Evolutionary conservation across 2,329 filamentous ascomycete species (phyloP).

Genomic region (Colletotrichum tamarilloi): DNA sequence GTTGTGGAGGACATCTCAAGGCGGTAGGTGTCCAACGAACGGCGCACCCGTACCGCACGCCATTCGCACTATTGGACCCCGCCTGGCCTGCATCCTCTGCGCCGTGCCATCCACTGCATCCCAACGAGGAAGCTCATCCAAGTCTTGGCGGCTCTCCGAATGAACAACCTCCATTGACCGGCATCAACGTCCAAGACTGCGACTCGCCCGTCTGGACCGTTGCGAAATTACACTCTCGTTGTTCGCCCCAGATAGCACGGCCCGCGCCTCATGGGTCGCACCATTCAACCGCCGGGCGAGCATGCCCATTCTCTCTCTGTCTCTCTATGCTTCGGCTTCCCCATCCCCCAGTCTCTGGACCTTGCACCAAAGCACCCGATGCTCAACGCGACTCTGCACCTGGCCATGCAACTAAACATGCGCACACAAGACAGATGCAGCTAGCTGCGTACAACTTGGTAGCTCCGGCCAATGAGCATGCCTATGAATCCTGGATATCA

Average conservation of each 20-base stretch:
- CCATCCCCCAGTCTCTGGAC: background rate
- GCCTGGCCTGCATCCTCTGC: constrained; percentile 15
- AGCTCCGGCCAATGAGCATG: background rate
- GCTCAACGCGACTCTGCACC: background rate
- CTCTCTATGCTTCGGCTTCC: background rate
- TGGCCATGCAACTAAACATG: constrained; percentile 9
- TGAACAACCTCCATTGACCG: background rate
- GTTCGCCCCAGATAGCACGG: constrained; percentile 3
- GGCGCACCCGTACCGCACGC: constrained; percentile 17
- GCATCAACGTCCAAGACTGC: background rate
- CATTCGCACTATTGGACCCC: constrained; percentile 25
- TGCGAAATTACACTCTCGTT: background rate
- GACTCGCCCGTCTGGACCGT: background rate
- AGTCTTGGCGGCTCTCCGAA: constrained; percentile 16
- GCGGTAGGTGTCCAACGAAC: constrained; percentile 2
- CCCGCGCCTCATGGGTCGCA: background rate
- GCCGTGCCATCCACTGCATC: constrained; percentile 21
- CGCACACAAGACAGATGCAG: constrained; percentile 3
- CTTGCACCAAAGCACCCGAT: background rate
- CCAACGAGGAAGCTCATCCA: constrained; percentile 30
- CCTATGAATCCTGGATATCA: constrained; percentile 11
- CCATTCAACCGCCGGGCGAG: background rate
- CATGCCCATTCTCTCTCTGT: background rate
- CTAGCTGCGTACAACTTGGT: constrained; percentile 2
- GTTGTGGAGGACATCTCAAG: constrained; percentile 7